Evolutionary conservation across 148 eudicot genomes (phyloP), one percentile per base, ranked within the genome.

Genomic region (Rhododendron mucronatum): DNA sequence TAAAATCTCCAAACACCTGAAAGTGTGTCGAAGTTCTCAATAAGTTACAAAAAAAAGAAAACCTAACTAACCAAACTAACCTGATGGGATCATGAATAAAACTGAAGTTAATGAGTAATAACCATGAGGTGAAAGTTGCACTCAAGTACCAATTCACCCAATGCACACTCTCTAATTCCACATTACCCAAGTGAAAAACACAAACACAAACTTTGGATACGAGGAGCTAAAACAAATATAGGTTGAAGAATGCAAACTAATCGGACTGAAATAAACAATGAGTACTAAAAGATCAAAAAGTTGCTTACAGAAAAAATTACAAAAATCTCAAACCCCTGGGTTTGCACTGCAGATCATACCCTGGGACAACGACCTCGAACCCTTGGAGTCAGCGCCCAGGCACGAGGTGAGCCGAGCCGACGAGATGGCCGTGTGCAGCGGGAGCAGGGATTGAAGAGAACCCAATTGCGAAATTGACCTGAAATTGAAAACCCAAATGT

Each of bases 291-390:
- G 61, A 26, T 21, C 7, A 84, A 84, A 87, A 84, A 82, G 78
- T 78, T 84, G 89, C 92, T 91, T 91, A 91, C 93, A 89, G 92
- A 91, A 81, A 85, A 83, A 89, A 45, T 71, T 48, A 90, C 18
- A 88, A 88, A 20, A 89, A 86, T 88, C 92, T 96, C 99, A 96
- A 92, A 95, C 99, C 90, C 99, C 99, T 89, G 97, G 99, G 87
- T 94, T 90, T 87, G 99, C 93, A 92, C 95, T 93, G 97, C 95
- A 94, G 69, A 95, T 89, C 98, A 96, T 95, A 96, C 99, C 99
- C 95, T 94, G 96, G 90, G 98, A 93, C 95, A 95, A 89, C 48
- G 99, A 93, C 84, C 99, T 94, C 15, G 96, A 95, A 51, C 96
- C 93, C 84, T 84, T 92, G 1, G 98, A 88, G 87, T 96, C 99